Percentiles rank a stretch among this genome's conserved stretches.
Conservation (phyloP, 768 basidiomycete genomes). For the Lentinula sp. region DNA sequence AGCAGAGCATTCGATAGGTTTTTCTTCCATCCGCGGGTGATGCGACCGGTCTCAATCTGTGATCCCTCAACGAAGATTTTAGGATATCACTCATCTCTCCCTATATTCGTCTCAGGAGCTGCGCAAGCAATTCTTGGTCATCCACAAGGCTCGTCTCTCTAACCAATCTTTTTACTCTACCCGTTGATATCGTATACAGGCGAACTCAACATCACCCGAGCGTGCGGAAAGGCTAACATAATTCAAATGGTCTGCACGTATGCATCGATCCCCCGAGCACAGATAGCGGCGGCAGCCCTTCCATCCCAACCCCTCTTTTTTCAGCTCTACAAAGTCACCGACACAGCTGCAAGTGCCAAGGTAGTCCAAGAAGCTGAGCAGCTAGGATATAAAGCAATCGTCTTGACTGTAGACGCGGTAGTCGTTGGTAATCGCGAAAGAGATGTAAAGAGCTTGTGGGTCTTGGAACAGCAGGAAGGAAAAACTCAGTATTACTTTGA, state of each 20-base stretch:
- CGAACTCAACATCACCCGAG: conserved; percentile 76
- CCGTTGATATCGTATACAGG: conserved; percentile 30
- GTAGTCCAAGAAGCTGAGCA: conserved; percentile 68
- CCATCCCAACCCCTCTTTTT: conserved; percentile 67
- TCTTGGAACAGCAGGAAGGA: conserved; percentile 48
- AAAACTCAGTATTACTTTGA: conserved; percentile 20
- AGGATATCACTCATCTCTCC: conserved; percentile 66
- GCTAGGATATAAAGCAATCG: conserved; percentile 82
- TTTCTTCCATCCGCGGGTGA: conserved; percentile 83
- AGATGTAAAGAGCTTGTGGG: conserved; percentile 58
- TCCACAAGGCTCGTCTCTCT: conserved; percentile 33
- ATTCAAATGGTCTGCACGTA: conserved; percentile 86
- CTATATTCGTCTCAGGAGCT: conserved; percentile 81
- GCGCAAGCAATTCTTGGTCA: conserved; percentile 83
- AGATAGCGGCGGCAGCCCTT: conserved; percentile 52
- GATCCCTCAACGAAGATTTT: conserved; percentile 72
- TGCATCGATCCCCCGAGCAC: conserved; percentile 59
- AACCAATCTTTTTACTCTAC: neutral
- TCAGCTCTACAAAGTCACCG: conserved; percentile 79
- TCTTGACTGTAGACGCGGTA: conserved; percentile 86
- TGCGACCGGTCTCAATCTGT: conserved; percentile 56
- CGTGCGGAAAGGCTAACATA: conserved; percentile 56
- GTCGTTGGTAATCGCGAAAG: conserved; percentile 75
- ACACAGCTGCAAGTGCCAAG: conserved; percentile 59
- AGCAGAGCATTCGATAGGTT: conserved; percentile 70